phyloP scores from a whole-genome alignment of 2,329 filamentous ascomycete species.

The Diaporthe citri region DNA sequence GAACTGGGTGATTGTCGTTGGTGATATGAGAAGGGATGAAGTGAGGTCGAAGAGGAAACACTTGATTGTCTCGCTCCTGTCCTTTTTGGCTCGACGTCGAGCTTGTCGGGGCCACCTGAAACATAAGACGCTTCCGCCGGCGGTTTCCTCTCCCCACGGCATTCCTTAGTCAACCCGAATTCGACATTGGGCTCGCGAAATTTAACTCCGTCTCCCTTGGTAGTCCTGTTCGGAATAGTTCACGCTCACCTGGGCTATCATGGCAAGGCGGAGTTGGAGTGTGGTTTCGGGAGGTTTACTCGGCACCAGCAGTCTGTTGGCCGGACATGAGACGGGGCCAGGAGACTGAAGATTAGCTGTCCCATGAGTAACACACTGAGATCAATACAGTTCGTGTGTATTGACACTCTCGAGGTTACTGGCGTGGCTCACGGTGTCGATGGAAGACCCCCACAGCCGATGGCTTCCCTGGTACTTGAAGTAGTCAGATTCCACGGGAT shows the following conservation, averaged over 20 bases:
- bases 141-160: background rate
- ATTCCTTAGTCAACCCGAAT: background rate
- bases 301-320: background rate
- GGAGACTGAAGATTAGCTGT: too few relatives aligned
- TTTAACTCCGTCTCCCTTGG: background rate
- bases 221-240: background rate
- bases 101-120: constrained; percentile 11
- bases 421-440: background rate
- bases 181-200: background rate
- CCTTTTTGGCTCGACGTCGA: background rate
- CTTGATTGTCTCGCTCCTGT: background rate
- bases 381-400: background rate
- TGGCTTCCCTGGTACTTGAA: too few relatives aligned
- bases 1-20: too few relatives aligned
- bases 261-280: background rate
- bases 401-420: background rate
- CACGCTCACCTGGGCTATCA: background rate
- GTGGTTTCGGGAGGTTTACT: background rate
- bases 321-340: too few relatives aligned
- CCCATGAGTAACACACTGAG: background rate
- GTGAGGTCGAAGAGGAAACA: background rate
- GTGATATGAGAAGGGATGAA: background rate
- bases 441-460: background rate
- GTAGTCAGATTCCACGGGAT: background rate
- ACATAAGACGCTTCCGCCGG: constrained; percentile 6